Conservation (phyloP, 768 basidiomycete genomes). For the Roridomyces roridus region DNA sequence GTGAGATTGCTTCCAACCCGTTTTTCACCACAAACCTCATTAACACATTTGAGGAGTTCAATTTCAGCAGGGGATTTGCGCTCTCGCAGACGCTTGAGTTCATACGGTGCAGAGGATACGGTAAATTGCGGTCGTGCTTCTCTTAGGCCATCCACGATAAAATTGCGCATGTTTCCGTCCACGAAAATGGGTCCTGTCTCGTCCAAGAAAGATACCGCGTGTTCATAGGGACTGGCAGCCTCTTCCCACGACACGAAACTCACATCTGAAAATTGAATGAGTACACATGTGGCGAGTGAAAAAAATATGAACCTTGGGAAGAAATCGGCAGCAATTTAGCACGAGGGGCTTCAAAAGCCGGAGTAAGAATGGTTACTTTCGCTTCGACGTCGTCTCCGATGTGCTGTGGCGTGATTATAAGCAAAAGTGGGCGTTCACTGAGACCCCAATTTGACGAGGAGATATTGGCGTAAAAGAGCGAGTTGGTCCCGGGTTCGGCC, state of each 20-base stretch:
- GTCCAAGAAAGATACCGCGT: conserved; percentile 41
- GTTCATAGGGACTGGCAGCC: conserved; percentile 67
- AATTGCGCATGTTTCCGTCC: conserved; percentile 65
- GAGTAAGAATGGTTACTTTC: conserved; percentile 70
- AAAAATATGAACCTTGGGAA: conserved; percentile 28
- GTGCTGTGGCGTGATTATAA: conserved; percentile 60
- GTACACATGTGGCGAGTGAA: not conserved
- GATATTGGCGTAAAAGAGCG: conserved; percentile 77
- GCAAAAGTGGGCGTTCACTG: conserved; percentile 80
- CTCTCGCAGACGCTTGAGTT: conserved; percentile 69
- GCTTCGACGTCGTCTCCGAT: conserved; percentile 36
- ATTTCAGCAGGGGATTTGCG: conserved; percentile 77
- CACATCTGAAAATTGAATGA: conserved; percentile 29
- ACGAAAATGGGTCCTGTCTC: conserved; percentile 54
- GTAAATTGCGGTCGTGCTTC: conserved; percentile 42
- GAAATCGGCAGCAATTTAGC: conserved; percentile 68
- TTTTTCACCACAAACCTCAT: conserved; percentile 60
- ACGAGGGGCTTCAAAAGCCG: conserved; percentile 76
- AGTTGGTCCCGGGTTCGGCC: conserved; percentile 78
- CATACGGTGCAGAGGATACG: conserved; percentile 57
- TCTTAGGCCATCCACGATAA: conserved; percentile 69
- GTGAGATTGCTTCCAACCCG: not conserved
- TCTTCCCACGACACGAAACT: conserved; percentile 69
- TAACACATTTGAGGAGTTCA: conserved; percentile 74
- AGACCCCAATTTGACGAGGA: conserved; percentile 67